Conservation (phyloP, 2,329 filamentous ascomycete species). For the Penicillium sp. region DNA sequence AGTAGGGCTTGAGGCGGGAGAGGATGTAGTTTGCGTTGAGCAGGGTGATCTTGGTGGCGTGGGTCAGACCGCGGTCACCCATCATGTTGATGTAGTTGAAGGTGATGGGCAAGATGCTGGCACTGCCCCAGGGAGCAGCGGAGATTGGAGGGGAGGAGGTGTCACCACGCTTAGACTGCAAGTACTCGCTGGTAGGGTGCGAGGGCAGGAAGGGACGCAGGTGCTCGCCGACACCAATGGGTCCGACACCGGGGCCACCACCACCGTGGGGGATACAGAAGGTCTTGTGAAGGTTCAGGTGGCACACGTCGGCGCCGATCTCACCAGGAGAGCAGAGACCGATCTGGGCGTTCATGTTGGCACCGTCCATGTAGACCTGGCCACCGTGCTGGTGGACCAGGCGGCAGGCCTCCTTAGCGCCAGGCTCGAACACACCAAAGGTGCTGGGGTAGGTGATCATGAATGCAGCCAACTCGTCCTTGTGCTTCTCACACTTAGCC, state of each 20-base stretch:
- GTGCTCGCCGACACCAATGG: slow-evolving; percentile 85
- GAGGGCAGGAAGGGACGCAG: slow-evolving; percentile 74
- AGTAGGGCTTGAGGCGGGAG: slow-evolving; percentile 79
- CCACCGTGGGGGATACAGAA: slow-evolving; percentile 98
- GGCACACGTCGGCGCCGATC: slow-evolving; percentile 94
- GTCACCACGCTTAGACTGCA: slow-evolving; percentile 41
- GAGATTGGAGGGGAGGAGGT: slow-evolving; percentile 67
- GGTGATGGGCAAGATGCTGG: slow-evolving; percentile 88
- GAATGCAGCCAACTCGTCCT: slow-evolving; percentile 81
- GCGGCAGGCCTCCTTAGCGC: slow-evolving; percentile 79
- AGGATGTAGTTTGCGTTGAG: slow-evolving; percentile 98
- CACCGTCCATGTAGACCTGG: slow-evolving; percentile 97
- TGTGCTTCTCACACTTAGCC: slow-evolving; percentile 84
- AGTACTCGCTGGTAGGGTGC: slow-evolving; percentile 59
- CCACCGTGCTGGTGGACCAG: slow-evolving; percentile 85
- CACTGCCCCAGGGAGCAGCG: slow-evolving; percentile 81
- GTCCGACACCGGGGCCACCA: slow-evolving; percentile 88
- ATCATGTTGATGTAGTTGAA: slow-evolving; percentile 96
- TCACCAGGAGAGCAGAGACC: slow-evolving; percentile 91
- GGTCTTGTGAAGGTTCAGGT: slow-evolving; percentile 96
- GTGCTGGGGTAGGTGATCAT: slow-evolving; percentile 98
- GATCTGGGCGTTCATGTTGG: slow-evolving; percentile 98
- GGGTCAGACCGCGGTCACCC: slow-evolving; percentile 77
- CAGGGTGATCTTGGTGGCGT: slow-evolving; percentile 88
- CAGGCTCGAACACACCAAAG: slow-evolving; percentile 90